phyloP scores from a whole-genome alignment of 2,329 filamentous ascomycete genomes.

The Laburnicola sp. region DNA sequence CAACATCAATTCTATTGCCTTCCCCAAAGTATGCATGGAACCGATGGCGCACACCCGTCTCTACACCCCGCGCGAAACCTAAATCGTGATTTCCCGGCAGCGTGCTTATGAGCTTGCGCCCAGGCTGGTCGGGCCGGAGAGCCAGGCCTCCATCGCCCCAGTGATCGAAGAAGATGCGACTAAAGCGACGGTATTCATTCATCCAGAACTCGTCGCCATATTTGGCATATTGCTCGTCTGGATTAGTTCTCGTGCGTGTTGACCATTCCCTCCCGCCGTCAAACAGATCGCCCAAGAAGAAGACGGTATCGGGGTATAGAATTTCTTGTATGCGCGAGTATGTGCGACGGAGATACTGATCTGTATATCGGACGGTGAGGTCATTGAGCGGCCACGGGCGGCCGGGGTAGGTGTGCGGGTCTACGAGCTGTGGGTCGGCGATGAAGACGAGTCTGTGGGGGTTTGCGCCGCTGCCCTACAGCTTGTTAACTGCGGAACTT shows the following conservation, averaged over 20 bases:
- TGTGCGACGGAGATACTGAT: constrained; percentile 83
- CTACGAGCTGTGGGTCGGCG: constrained; percentile 88
- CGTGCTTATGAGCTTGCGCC: constrained; percentile 78
- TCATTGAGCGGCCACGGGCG: constrained; percentile 72
- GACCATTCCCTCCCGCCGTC: constrained; percentile 96
- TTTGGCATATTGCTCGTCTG: constrained; percentile 70
- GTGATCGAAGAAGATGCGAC: constrained; percentile 76
- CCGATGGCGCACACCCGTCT: constrained; percentile 75
- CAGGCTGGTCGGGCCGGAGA: constrained; percentile 62
- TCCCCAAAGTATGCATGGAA: constrained; percentile 90
- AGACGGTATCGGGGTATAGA: constrained; percentile 80
- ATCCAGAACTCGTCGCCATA: constrained; percentile 87
- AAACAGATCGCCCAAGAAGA: constrained; percentile 93
- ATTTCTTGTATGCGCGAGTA: constrained; percentile 76
- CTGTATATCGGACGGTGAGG: constrained; percentile 72
- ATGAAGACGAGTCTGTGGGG: constrained; percentile 85
- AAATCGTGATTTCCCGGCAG: constrained; percentile 94
- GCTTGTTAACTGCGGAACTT: constrained; percentile 17
- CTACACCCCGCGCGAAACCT: constrained; percentile 84
- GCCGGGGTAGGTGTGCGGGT: constrained; percentile 92
- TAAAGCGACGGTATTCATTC: constrained; percentile 81
- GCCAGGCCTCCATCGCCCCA: constrained; percentile 63
- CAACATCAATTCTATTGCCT: constrained; percentile 84
- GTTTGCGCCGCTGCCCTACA: constrained; percentile 71
- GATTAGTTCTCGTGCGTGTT: constrained; percentile 57